These are phyloP conservation scores for Eimeria praecox DNA, from an alignment of 169 alveolate genomes.

Conservation along the genomic window DNA sequence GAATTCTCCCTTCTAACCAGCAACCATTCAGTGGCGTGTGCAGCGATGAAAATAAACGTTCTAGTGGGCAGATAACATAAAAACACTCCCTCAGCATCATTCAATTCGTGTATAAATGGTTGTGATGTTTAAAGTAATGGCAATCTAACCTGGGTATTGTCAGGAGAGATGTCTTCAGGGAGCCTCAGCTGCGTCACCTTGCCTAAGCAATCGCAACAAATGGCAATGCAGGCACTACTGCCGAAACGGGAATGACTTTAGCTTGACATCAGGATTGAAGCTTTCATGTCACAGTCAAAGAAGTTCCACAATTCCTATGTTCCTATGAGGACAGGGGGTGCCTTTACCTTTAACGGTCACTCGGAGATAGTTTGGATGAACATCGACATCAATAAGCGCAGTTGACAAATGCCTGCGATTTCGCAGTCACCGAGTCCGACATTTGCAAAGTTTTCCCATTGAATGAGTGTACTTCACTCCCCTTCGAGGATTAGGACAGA, in stretches of 20 bases:
- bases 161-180: conserved; percentile 73
- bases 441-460: not conserved
- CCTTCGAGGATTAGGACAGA: not conserved
- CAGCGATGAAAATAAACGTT: not conserved
- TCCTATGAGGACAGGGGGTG: too few species aligned
- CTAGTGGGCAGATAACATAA: not conserved
- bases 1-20: not conserved
- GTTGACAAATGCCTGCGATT: conserved; percentile 89
- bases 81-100: not conserved
- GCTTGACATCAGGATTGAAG: not conserved
- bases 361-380: conserved; percentile 91
- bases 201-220: not conserved
- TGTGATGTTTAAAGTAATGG: not conserved
- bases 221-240: not conserved
- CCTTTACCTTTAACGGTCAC: conserved; percentile 76
- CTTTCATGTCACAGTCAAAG: not conserved
- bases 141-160: conserved; percentile 35
- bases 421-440: not conserved
- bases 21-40: not conserved
- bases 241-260: not conserved
- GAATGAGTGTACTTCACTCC: not conserved
- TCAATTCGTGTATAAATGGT: not conserved
- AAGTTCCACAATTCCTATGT: too few species aligned
- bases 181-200: conserved; percentile 77
- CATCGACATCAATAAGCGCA: conserved; percentile 90